phyloP scores from a whole-genome alignment of 371 early-diverging fungal genomes.

The Funneliformis caledonium region DNA sequence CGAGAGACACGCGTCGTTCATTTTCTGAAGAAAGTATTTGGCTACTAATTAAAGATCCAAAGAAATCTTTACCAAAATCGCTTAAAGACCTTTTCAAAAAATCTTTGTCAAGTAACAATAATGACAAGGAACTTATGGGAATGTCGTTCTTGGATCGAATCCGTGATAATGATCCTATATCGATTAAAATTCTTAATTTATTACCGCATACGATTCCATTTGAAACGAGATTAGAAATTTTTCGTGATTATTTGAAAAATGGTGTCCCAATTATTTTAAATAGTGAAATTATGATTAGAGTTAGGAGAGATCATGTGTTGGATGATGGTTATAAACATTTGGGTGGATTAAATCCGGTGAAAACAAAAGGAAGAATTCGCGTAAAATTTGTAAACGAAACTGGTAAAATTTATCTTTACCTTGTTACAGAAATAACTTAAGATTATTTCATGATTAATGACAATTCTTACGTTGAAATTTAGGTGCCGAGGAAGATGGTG shows the following conservation, averaged over 20 bases:
- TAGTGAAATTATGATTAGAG: constrained; percentile 53
- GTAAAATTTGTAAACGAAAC: constrained; percentile 81
- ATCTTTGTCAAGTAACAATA: constrained; percentile 42
- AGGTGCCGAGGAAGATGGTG: constrained; percentile 84
- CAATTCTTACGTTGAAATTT: constrained; percentile 30
- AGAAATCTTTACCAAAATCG: constrained; percentile 39
- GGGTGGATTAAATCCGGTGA: constrained; percentile 54
- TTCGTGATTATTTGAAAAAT: constrained; percentile 71
- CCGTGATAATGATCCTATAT: constrained; percentile 58
- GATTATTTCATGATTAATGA: neutral
- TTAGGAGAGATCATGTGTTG: constrained; percentile 75
- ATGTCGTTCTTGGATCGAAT: constrained; percentile 48
- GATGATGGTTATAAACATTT: constrained; percentile 80
- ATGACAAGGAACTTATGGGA: constrained; percentile 40
- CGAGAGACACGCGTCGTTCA: constrained; percentile 70
- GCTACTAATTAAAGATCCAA: constrained; percentile 39
- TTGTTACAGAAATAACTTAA: neutral
- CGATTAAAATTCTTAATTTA: constrained; percentile 70
- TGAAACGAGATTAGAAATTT: constrained; percentile 76
- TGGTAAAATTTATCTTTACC: neutral
- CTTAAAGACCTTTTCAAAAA: constrained; percentile 34
- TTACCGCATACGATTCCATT: constrained; percentile 90
- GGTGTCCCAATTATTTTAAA: constrained; percentile 38
- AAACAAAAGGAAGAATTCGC: constrained; percentile 74
- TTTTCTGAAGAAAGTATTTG: constrained; percentile 63